phyloP scores from a whole-genome alignment of 129 eudicot genomes.

The Centrapalus pauciflorus region DNA sequence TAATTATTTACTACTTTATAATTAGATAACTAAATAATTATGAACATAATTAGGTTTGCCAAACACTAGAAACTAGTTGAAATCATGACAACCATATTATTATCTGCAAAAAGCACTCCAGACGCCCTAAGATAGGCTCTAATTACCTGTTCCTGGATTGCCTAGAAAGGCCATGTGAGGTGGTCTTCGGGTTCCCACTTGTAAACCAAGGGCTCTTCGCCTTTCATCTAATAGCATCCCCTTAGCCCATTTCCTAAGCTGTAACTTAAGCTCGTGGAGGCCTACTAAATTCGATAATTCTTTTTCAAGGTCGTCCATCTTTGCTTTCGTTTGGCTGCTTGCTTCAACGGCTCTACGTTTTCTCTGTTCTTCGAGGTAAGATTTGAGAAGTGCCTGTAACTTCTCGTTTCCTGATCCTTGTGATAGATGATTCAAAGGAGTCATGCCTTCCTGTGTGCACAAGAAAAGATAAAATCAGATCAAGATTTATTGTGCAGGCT shows the following conservation, averaged over 20 bases:
- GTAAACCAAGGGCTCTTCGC: constrained; percentile 74
- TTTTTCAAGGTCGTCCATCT: constrained; percentile 83
- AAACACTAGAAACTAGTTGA: too few relatives aligned
- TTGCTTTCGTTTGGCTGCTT: constrained; percentile 76
- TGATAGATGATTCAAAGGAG: constrained; percentile 78
- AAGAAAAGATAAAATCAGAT: background rate
- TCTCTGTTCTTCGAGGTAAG: constrained; percentile 66
- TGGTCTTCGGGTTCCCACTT: constrained; percentile 60
- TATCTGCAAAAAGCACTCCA: too few relatives aligned
- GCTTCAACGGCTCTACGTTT: constrained; percentile 78
- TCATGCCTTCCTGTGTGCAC: constrained; percentile 66
- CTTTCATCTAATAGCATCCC: constrained; percentile 91
- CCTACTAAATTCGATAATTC: constrained; percentile 73
- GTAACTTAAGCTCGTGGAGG: constrained; percentile 59
- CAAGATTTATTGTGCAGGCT: background rate
- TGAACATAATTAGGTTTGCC: too few relatives aligned
- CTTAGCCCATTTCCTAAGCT: constrained; percentile 82
- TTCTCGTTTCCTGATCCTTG: constrained; percentile 82
- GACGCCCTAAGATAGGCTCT: background rate
- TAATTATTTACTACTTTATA: too few relatives aligned
- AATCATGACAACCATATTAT: too few relatives aligned
- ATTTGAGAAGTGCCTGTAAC: constrained; percentile 48
- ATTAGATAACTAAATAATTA: too few relatives aligned
- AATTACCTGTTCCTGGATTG: constrained; percentile 86
- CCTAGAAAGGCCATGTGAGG: constrained; percentile 96